A percentile compares a stretch with the other conserved stretches of the same genome.
Conservation (phyloP, 495 filamentous ascomycete species). For the Aspergillus mulundensis region DNA sequence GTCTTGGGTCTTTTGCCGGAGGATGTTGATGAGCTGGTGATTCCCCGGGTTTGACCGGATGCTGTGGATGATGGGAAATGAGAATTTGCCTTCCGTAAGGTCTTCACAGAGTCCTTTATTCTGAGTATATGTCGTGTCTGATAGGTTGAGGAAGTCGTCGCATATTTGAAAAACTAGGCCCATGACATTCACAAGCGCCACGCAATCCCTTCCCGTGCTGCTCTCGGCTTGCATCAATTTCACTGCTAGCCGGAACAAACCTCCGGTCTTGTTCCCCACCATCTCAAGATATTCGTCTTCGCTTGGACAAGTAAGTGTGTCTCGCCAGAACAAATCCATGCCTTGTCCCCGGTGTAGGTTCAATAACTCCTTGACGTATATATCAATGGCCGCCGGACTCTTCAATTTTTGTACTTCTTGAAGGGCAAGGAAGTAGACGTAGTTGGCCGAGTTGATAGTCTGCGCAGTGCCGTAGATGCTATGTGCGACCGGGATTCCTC, state of each 20-base stretch:
- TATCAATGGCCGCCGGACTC: constrained; percentile 65
- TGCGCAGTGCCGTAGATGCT: constrained; percentile 92
- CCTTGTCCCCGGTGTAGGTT: constrained; percentile 96
- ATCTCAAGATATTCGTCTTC: constrained; percentile 98
- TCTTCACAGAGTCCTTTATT: constrained; percentile 98
- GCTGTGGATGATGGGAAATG: constrained; percentile 92
- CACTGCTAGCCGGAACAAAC: constrained; percentile 88
- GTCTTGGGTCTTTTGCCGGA: constrained; percentile 82
- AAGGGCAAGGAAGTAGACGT: constrained; percentile 89
- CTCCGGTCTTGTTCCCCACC: constrained; percentile 97
- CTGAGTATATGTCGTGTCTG: constrained; percentile 62
- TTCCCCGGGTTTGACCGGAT: constrained; percentile 78
- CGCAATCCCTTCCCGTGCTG: constrained; percentile 58
- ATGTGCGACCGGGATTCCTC: constrained; percentile 89
- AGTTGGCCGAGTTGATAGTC: constrained; percentile 96
- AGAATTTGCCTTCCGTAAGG: constrained; percentile 97
- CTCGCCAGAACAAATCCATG: constrained; percentile 97
- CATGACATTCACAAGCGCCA: constrained; percentile 82
- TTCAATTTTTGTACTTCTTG: constrained; percentile 73
- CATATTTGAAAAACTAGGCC: constrained; percentile 95
- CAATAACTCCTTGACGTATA: constrained; percentile 84
- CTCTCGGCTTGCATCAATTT: constrained; percentile 96
- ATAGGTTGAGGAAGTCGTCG: constrained; percentile 94
- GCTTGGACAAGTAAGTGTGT: constrained; percentile 85
- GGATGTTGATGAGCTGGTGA: constrained; percentile 81